Percentiles rank a stretch among this genome's conserved stretches.
Conservation (phyloP, 1,284 basidiomycete species). For the Tausonia pullulans region DNA sequence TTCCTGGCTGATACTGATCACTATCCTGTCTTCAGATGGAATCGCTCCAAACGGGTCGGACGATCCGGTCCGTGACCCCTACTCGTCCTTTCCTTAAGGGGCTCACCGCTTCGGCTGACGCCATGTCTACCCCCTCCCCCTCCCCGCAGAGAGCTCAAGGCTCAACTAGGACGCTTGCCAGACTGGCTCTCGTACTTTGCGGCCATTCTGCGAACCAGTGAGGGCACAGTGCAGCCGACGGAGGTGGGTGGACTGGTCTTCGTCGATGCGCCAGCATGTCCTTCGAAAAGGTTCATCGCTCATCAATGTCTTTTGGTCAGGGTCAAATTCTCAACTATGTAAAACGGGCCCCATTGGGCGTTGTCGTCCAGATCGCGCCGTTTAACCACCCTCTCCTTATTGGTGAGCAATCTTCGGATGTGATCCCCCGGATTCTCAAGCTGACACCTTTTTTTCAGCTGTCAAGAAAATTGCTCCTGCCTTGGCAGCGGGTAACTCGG, state of each 20-base stretch:
- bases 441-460: constrained; percentile 23
- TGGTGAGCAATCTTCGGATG: constrained; percentile 23
- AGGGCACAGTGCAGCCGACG: constrained; percentile 59
- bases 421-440: no score
- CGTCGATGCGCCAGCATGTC: no score
- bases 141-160: constrained; percentile 49
- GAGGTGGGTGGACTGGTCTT: constrained; percentile 29
- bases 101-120: no score
- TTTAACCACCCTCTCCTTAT: constrained; percentile 75
- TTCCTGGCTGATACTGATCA: no score
- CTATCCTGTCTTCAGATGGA: constrained; percentile 39
- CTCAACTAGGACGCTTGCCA: constrained; percentile 57
- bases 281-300: no score
- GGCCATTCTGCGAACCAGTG: constrained; percentile 55
- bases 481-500: constrained; percentile 68
- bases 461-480: constrained; percentile 77
- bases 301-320: no score
- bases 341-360: constrained; percentile 62
- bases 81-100: no score
- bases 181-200: constrained; percentile 76
- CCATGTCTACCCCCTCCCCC: no score
- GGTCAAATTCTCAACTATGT: constrained; percentile 66
- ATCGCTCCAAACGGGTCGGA: constrained; percentile 58
- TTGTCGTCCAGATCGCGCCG: constrained; percentile 52
- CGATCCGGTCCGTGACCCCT: constrained; percentile 39